These are phyloP conservation scores for Arthroderma sp. DNA, from an alignment of 2,329 filamentous ascomycete genomes.

Conservation along the genomic window DNA sequence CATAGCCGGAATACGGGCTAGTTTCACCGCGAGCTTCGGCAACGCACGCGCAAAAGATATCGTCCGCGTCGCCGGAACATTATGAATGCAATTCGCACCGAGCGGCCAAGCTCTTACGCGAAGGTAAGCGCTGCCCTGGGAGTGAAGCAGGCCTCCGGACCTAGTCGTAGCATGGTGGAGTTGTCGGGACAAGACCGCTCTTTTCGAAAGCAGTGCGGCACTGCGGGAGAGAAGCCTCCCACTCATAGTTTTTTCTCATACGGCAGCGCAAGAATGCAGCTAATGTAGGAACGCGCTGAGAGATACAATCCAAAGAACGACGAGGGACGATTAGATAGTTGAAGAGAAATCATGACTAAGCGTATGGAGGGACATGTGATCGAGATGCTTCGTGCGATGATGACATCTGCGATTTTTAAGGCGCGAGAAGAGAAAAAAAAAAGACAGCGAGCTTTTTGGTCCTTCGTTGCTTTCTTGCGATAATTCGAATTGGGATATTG, in stretches of 20 bases:
- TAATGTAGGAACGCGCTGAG: no score
- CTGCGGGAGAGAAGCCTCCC: conserved; percentile 64
- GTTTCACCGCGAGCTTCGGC: conserved; percentile 82
- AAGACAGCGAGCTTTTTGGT: no score
- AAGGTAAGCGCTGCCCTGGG: conserved; percentile 45
- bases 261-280: not conserved
- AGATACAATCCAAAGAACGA: no score
- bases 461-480: no score
- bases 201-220: conserved; percentile 53
- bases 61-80: conserved; percentile 51
- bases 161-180: conserved; percentile 49
- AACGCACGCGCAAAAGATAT: conserved; percentile 57
- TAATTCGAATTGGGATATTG: no score
- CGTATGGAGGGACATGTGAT: no score
- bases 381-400: no score
- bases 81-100: conserved; percentile 73
- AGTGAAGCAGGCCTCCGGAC: conserved; percentile 55
- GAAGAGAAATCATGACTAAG: no score
- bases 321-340: no score
- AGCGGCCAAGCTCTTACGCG: conserved; percentile 49
- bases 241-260: conserved; percentile 45
- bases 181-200: conserved; percentile 47
- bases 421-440: no score
- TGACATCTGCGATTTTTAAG: no score
- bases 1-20: conserved; percentile 75